These are phyloP conservation scores for Yamadazyma laniorum DNA, from an alignment of 805 yeast genomes.

Conservation along the genomic window DNA sequence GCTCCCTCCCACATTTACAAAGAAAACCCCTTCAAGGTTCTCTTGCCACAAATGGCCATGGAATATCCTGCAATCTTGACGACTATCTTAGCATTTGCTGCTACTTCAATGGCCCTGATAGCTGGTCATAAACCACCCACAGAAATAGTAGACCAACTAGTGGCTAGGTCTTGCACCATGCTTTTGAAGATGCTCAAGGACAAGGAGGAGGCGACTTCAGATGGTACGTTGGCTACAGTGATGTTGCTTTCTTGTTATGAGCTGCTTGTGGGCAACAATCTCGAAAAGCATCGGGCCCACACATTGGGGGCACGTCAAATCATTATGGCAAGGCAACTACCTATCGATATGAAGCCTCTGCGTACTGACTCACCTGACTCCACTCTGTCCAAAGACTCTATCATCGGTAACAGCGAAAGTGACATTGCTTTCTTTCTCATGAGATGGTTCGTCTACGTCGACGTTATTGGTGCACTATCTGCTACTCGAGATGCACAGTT, in stretches of 20 bases:
- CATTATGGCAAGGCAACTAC: constrained; percentile 44
- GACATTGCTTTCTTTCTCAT: constrained; percentile 54
- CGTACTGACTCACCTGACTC: constrained; percentile 13
- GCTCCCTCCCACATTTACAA: constrained; percentile 55
- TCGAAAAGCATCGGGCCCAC: constrained; percentile 61
- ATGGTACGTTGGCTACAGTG: constrained; percentile 62
- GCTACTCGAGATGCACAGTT: constrained; percentile 43
- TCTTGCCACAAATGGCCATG: constrained; percentile 69
- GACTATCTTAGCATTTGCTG: constrained; percentile 48
- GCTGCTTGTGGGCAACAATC: constrained; percentile 41
- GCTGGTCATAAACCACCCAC: constrained; percentile 30
- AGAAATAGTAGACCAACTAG: constrained; percentile 49
- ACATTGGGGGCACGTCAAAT: constrained; percentile 67
- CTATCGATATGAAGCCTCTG: neutral
- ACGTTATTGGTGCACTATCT: constrained; percentile 60
- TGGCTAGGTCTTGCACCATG: constrained; percentile 58
- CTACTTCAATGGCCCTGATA: constrained; percentile 27
- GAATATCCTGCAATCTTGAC: constrained; percentile 55
- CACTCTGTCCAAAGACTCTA: constrained; percentile 1
- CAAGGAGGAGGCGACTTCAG: constrained; percentile 55
- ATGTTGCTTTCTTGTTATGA: constrained; percentile 59
- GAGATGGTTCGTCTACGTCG: constrained; percentile 70
- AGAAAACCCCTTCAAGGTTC: constrained; percentile 63
- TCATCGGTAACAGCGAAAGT: constrained; percentile 24
- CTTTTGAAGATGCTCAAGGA: constrained; percentile 50